A percentile compares a stretch with the other conserved stretches of the same genome.
Evolutionary conservation across 2,329 filamentous ascomycete species (phyloP).

Genomic region (Plenodomus lindquistii): DNA sequence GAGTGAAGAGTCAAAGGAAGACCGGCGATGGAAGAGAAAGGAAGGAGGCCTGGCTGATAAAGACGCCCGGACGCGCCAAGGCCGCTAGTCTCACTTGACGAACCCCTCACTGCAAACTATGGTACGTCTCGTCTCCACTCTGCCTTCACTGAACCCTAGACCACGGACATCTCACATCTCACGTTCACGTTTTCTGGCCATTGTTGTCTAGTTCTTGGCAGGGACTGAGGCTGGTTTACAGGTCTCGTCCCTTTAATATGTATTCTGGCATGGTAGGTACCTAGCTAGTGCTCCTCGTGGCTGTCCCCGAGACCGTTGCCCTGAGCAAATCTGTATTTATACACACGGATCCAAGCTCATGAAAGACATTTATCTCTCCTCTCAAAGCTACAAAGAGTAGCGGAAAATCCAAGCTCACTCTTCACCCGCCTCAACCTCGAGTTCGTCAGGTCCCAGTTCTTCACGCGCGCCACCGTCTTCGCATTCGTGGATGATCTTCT

Average conservation of each 20-base stretch:
- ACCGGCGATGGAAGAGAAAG: constrained; percentile 4
- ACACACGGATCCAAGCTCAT: background rate
- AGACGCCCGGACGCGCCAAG: constrained; percentile 1
- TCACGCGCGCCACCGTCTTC: constrained; percentile 45
- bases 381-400: background rate
- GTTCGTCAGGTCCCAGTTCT: constrained; percentile 31
- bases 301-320: background rate
- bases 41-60: constrained; percentile 6
- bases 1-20: constrained; percentile 5
- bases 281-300: background rate
- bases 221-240: no score
- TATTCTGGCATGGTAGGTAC: no score
- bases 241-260: no score
- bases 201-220: no score
- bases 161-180: no score
- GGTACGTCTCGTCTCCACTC: background rate
- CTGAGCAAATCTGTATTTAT: background rate
- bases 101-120: background rate
- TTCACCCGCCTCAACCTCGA: constrained; percentile 31
- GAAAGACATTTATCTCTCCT: background rate
- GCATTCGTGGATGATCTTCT: constrained; percentile 59
- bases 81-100: background rate
- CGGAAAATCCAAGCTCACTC: constrained; percentile 3
- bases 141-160: background rate
- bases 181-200: no score